A percentile compares a stretch with the other conserved stretches of the same genome.
Conservation (phyloP, 116 monocot genomes). For the Zostera marina region DNA sequence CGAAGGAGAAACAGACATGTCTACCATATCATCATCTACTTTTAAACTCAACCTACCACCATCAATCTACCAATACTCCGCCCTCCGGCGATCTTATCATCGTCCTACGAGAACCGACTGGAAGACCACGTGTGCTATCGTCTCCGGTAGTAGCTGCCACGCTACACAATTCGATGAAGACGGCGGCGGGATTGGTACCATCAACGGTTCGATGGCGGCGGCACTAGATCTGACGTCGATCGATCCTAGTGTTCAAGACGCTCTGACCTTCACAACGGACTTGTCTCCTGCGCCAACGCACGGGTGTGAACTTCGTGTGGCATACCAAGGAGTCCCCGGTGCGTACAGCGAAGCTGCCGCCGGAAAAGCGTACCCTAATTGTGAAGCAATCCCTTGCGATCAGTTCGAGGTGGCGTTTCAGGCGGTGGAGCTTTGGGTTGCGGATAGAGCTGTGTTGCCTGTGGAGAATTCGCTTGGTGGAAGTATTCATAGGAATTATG, state of each 20-base stretch:
- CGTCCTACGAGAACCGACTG: conserved; percentile 25
- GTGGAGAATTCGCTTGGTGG: conserved; percentile 78
- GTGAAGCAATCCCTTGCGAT: conserved; percentile 71
- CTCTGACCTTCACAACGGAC: conserved; percentile 9
- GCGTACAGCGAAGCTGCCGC: conserved; percentile 76
- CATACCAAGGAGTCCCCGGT: conserved; percentile 74
- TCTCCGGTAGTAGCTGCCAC: conserved; percentile 21
- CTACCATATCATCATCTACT: too few relatives aligned
- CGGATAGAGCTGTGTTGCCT: conserved; percentile 63
- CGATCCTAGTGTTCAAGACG: conserved; percentile 3
- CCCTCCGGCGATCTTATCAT: background rate
- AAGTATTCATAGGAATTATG: conserved; percentile 80
- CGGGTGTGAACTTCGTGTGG: conserved; percentile 47
- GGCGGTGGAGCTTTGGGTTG: conserved; percentile 77
- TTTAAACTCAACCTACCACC: too few relatives aligned
- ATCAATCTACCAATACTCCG: too few relatives aligned
- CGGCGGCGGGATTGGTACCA: background rate
- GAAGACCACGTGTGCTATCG: conserved; percentile 44
- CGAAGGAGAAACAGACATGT: too few relatives aligned
- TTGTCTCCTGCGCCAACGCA: conserved; percentile 26
- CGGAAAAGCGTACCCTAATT: conserved; percentile 60
- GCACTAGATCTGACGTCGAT: conserved; percentile 26
- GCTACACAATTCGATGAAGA: background rate
- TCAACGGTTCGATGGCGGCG: conserved; percentile 23
- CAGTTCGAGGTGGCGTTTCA: conserved; percentile 80